Percentiles rank a stretch among this genome's conserved stretches.
Conservation (phyloP, 2,329 filamentous ascomycete species). For the Aureobasidium sp. region DNA sequence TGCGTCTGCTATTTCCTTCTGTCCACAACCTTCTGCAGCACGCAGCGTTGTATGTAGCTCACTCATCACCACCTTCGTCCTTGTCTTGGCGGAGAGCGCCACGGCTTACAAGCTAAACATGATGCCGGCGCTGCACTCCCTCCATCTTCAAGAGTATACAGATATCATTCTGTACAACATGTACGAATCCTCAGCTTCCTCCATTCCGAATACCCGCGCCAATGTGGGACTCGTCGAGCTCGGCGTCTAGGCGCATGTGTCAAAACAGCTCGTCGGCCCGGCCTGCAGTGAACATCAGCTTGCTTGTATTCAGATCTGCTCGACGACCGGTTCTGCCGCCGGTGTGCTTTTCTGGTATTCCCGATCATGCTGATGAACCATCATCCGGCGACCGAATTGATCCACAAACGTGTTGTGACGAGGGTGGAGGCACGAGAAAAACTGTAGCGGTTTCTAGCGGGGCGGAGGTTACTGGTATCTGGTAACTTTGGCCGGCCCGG, state of each 20-base stretch:
- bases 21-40: background rate
- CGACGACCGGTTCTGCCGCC: background rate
- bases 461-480: background rate
- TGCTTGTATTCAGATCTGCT: background rate
- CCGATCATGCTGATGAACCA: background rate
- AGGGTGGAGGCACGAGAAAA: background rate
- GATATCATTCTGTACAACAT: background rate
- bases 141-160: background rate
- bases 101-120: too few species aligned
- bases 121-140: background rate
- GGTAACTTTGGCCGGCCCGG: background rate
- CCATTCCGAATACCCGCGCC: background rate
- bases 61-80: background rate
- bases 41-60: background rate
- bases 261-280: background rate
- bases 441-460: background rate
- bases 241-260: slow-evolving; percentile 3
- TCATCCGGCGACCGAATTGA: background rate
- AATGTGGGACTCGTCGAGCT: background rate
- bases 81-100: too few species aligned
- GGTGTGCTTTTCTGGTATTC: background rate
- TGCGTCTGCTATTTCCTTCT: background rate
- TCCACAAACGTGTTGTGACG: background rate
- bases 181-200: background rate
- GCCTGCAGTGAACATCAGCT: background rate